phyloP scores from a whole-genome alignment of 495 filamentous ascomycete genomes.

The Lasiosphaeris hirsuta region DNA sequence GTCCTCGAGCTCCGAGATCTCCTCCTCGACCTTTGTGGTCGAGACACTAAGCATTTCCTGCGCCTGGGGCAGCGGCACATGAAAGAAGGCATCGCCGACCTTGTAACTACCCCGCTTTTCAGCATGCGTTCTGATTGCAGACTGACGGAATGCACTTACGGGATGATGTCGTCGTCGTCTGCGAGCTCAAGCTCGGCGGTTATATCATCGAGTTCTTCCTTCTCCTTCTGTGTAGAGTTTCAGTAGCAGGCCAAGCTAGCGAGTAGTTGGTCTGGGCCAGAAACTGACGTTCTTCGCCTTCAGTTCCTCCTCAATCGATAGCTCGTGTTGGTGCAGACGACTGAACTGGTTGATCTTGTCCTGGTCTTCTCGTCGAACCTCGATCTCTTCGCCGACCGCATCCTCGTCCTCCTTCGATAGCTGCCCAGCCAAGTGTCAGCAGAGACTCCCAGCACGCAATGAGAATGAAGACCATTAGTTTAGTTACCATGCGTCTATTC shows the following conservation, averaged over 20 bases:
- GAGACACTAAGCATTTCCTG: slow-evolving; percentile 76
- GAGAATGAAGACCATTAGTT: background rate
- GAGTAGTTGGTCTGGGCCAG: background rate
- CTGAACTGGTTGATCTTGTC: slow-evolving; percentile 99
- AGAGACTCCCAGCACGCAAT: background rate
- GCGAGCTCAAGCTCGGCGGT: slow-evolving; percentile 87
- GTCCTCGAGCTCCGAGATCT: slow-evolving; percentile 73
- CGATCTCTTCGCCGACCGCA: slow-evolving; percentile 70
- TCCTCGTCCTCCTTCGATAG: slow-evolving; percentile 90
- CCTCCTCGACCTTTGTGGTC: slow-evolving; percentile 66
- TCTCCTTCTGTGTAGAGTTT: slow-evolving; percentile 74
- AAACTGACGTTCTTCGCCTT: slow-evolving; percentile 71
- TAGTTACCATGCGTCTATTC: slow-evolving; percentile 40
- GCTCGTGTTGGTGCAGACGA: slow-evolving; percentile 83
- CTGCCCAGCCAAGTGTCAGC: slow-evolving; percentile 43
- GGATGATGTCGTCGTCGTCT: slow-evolving; percentile 90
- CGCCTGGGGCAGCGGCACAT: slow-evolving; percentile 75
- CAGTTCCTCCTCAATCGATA: slow-evolving; percentile 73
- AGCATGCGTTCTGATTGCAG: background rate
- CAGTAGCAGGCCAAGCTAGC: slow-evolving; percentile 17
- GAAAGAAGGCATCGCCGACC: slow-evolving; percentile 92
- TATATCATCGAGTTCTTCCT: slow-evolving; percentile 93
- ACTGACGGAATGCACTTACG: slow-evolving; percentile 50
- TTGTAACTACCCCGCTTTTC: slow-evolving; percentile 67
- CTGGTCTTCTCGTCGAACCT: slow-evolving; percentile 94